These are phyloP conservation scores for Tympanopsis confertula DNA, from an alignment of 2,329 filamentous ascomycete genomes.

Conservation along the genomic window DNA sequence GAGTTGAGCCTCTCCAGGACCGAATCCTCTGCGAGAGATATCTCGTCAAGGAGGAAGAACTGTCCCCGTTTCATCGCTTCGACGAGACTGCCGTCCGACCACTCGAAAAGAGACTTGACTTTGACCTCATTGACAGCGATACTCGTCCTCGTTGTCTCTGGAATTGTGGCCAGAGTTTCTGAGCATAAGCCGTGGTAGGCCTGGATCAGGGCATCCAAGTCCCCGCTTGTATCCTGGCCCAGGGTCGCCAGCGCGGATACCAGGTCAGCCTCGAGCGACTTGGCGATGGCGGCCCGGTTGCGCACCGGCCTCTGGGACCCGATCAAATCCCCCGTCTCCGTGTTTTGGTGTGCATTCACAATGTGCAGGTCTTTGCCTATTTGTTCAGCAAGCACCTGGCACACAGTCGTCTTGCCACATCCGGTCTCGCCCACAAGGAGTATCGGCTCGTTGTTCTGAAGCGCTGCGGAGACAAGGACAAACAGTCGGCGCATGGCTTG, in stretches of 20 bases:
- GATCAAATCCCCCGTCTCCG: slow-evolving; percentile 93
- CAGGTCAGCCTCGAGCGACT: slow-evolving; percentile 54
- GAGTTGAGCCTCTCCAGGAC: slow-evolving; percentile 94
- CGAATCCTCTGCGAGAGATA: slow-evolving; percentile 93
- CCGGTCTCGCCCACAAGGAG: slow-evolving; percentile 92
- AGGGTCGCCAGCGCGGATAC: slow-evolving; percentile 27
- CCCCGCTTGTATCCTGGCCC: slow-evolving; percentile 23
- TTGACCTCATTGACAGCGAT: slow-evolving; percentile 41
- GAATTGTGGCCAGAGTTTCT: slow-evolving; percentile 30
- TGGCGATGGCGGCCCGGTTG: slow-evolving; percentile 65
- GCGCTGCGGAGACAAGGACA: slow-evolving; percentile 73
- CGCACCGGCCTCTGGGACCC: slow-evolving; percentile 85
- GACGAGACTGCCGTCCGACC: slow-evolving; percentile 87
- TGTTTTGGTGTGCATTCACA: slow-evolving; percentile 96
- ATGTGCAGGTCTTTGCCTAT: slow-evolving; percentile 68
- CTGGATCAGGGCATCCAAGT: slow-evolving; percentile 42
- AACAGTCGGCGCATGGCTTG: slow-evolving; percentile 86
- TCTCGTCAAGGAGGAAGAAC: slow-evolving; percentile 92
- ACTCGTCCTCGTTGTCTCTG: slow-evolving; percentile 31
- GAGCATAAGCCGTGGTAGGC: slow-evolving; percentile 42
- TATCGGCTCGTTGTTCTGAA: slow-evolving; percentile 85
- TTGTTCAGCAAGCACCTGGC: slow-evolving; percentile 79
- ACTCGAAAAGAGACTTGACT: slow-evolving; percentile 83
- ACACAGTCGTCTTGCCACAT: slow-evolving; percentile 94
- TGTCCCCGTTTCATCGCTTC: slow-evolving; percentile 83